These are phyloP conservation scores for Cicer cuneatum DNA, from an alignment of 306 rosid species.

Conservation along the genomic window DNA sequence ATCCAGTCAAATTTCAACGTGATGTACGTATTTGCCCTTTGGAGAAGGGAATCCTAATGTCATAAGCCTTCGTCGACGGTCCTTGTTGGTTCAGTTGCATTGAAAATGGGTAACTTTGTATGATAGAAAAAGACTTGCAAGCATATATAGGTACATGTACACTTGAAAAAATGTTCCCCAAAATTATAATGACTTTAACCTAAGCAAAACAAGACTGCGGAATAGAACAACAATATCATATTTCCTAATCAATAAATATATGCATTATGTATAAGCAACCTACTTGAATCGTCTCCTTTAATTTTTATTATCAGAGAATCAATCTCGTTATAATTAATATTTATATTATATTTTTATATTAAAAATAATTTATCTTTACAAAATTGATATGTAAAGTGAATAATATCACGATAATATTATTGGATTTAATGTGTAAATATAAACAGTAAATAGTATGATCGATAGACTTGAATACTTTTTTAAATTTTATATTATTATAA, in stretches of 20 bases:
- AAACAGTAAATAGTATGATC: too few species aligned
- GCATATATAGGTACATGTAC: not conserved
- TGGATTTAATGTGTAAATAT: too few species aligned
- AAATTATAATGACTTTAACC: not conserved
- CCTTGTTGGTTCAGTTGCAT: constrained; percentile 20
- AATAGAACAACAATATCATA: not conserved
- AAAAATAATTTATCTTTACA: too few species aligned
- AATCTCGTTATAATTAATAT: too few species aligned
- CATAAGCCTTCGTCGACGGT: not conserved
- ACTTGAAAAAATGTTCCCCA: not conserved
- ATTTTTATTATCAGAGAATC: not conserved
- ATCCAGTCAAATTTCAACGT: not conserved
- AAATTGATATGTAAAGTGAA: too few species aligned
- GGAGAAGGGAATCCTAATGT: constrained; percentile 4
- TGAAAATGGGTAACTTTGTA: constrained; percentile 1
- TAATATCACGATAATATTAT: too few species aligned
- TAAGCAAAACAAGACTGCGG: not conserved
- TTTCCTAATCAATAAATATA: not conserved
- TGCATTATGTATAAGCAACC: not conserved
- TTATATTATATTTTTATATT: too few species aligned
- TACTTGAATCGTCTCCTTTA: not conserved
- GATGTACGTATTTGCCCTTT: not conserved
- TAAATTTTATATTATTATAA: too few species aligned
- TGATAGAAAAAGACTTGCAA: not conserved
- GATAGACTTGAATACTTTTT: too few species aligned